Evolutionary conservation across 1,284 basidiomycete species (phyloP).

Genomic region (Rhodotorula sp.): DNA sequence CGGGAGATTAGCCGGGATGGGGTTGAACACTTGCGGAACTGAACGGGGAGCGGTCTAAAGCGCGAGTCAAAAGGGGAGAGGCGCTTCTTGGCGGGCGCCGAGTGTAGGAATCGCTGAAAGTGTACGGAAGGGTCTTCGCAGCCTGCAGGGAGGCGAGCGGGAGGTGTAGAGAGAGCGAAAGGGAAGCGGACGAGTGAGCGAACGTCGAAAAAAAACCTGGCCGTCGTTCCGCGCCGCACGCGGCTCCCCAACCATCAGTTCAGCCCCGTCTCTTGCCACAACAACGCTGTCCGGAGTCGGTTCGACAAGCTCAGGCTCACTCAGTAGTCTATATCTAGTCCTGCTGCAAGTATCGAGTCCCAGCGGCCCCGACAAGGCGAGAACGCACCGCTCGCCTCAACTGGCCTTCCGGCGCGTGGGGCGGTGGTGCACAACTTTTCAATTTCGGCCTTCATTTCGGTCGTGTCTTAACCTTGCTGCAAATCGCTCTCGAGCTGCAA

Average conservation of each 20-base stretch:
- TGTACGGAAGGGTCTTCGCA: not conserved
- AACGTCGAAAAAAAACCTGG: too few species aligned
- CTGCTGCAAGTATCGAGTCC: too few species aligned
- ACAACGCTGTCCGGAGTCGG: not conserved
- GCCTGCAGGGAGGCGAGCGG: conserved; percentile 1
- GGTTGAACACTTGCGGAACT: not conserved
- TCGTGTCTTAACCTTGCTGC: too few species aligned
- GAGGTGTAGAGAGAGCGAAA: not conserved
- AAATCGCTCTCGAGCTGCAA: too few species aligned
- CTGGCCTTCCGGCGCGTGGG: too few species aligned
- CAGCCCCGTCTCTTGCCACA: not conserved
- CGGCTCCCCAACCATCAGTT: not conserved
- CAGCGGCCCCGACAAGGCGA: too few species aligned
- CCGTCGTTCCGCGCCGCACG: not conserved
- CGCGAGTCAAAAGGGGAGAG: too few species aligned
- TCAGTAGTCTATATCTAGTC: not conserved
- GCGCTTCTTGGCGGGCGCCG: not conserved
- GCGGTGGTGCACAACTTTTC: too few species aligned
- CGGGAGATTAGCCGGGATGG: not conserved
- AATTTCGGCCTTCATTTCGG: too few species aligned
- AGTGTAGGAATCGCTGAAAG: not conserved
- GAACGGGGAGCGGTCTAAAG: not conserved
- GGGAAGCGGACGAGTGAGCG: not conserved
- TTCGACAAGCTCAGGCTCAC: not conserved
- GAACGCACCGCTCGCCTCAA: too few species aligned